Percentiles rank a stretch among this genome's conserved stretches.
These are phyloP conservation scores for Vigna nakashimae DNA, from an alignment of 306 rosid genomes.

Conservation along the genomic window DNA sequence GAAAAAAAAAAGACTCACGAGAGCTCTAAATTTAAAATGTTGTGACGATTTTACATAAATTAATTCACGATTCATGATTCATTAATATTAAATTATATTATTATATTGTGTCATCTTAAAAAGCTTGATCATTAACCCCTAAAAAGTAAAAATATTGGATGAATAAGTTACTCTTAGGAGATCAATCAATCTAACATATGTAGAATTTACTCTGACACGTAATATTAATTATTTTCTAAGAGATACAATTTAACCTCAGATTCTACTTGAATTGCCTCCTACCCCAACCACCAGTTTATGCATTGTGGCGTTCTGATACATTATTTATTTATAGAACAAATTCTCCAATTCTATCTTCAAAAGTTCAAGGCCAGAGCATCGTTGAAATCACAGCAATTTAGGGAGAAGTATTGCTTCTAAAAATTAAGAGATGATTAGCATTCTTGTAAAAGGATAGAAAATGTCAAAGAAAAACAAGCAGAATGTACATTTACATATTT, in stretches of 20 bases:
- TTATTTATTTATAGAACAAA: neutral
- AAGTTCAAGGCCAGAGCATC: neutral
- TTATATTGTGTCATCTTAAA: too few relatives aligned
- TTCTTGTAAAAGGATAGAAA: neutral
- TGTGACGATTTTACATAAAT: too few relatives aligned
- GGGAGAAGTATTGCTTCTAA: neutral
- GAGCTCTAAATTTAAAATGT: too few relatives aligned
- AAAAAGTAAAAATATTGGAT: too few relatives aligned
- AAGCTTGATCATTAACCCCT: too few relatives aligned
- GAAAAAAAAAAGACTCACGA: too few relatives aligned
- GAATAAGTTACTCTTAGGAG: too few relatives aligned
- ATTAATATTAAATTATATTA: too few relatives aligned
- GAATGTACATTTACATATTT: slow-evolving; percentile 23
- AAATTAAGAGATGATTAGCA: neutral
- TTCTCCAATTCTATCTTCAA: neutral
- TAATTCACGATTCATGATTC: too few relatives aligned
- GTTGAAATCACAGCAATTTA: neutral
- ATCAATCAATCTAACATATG: too few relatives aligned
- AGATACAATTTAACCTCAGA: neutral
- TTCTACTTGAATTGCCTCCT: neutral
- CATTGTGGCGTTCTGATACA: neutral
- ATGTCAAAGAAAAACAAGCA: slow-evolving; percentile 6
- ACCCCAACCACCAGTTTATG: neutral
- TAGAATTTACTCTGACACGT: too few relatives aligned
- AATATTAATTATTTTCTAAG: too few relatives aligned